Evolutionary conservation across 352 stramenopile species (phyloP).

Genomic region (Globisporangium viniferum): DNA sequence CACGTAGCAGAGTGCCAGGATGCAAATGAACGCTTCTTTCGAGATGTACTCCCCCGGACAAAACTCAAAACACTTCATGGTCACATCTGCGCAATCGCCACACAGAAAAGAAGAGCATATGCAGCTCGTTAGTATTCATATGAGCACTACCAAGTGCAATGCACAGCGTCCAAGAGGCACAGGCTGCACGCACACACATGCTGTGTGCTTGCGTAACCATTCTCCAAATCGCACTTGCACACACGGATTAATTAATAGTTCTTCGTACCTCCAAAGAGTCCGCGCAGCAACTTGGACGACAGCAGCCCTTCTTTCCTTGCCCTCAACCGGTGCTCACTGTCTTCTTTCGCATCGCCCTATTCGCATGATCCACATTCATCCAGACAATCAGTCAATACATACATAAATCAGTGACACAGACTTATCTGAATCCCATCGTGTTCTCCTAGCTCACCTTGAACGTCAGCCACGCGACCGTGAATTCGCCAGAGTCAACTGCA

Average conservation of each 20-base stretch:
- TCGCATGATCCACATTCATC: background rate
- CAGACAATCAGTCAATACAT: background rate
- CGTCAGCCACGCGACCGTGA: slow-evolving; percentile 83
- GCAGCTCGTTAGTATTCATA: background rate
- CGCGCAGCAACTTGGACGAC: slow-evolving; percentile 72
- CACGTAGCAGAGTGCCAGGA: slow-evolving; percentile 71
- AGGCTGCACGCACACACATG: background rate
- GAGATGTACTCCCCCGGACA: slow-evolving; percentile 53
- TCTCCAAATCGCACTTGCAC: background rate
- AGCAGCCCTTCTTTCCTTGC: slow-evolving; percentile 67
- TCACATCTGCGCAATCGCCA: slow-evolving; percentile 34
- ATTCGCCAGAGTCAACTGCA: slow-evolving; percentile 68
- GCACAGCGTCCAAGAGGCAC: background rate
- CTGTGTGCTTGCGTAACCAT: background rate
- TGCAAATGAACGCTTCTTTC: slow-evolving; percentile 74
- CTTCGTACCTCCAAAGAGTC: slow-evolving; percentile 64
- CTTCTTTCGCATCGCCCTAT: slow-evolving; percentile 70
- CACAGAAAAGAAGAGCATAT: background rate
- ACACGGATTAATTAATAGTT: background rate
- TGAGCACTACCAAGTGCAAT: background rate
- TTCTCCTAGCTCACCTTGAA: slow-evolving; percentile 58
- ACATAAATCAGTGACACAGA: background rate
- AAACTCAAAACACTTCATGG: slow-evolving; percentile 63
- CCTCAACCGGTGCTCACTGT: slow-evolving; percentile 56
- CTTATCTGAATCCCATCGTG: background rate